A percentile compares a stretch with the other conserved stretches of the same genome.
Evolutionary conservation across 768 basidiomycete species (phyloP).

Genomic region (Pleurotus pulmonarius): DNA sequence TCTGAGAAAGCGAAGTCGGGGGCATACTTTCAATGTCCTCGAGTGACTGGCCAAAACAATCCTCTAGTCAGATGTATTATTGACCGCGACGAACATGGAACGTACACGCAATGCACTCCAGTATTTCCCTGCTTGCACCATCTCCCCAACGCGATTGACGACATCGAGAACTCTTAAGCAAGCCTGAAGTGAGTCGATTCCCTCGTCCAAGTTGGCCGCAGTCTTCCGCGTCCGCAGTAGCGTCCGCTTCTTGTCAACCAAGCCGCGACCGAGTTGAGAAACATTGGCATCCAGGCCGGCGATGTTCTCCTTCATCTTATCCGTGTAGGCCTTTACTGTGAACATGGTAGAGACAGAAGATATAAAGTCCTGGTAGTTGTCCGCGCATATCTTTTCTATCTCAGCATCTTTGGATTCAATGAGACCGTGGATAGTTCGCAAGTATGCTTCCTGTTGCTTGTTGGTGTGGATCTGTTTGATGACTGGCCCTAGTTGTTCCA

Average conservation of each 20-base stretch:
- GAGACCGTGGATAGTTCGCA: slow-evolving; percentile 81
- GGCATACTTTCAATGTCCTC: slow-evolving; percentile 94
- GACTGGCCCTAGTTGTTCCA: slow-evolving; percentile 92
- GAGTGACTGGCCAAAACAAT: slow-evolving; percentile 59
- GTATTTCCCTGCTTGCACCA: slow-evolving; percentile 91
- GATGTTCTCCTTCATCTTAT: slow-evolving; percentile 89
- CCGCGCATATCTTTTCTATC: slow-evolving; percentile 93
- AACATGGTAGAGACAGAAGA: slow-evolving; percentile 95
- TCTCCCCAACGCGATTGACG: slow-evolving; percentile 86
- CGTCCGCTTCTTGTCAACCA: slow-evolving; percentile 92
- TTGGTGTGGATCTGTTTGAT: slow-evolving; percentile 91
- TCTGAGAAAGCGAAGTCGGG: slow-evolving; percentile 83
- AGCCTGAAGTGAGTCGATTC: slow-evolving; percentile 92
- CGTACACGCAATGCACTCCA: slow-evolving; percentile 95
- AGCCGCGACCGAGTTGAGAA: slow-evolving; percentile 77
- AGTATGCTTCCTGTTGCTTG: slow-evolving; percentile 84
- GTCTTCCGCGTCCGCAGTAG: slow-evolving; percentile 90
- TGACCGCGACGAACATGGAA: slow-evolving; percentile 29
- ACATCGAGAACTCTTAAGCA: slow-evolving; percentile 91
- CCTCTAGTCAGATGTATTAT: slow-evolving; percentile 8
- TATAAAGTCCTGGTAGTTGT: slow-evolving; percentile 98
- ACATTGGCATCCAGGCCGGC: slow-evolving; percentile 85
- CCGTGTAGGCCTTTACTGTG: slow-evolving; percentile 94
- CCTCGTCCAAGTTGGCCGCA: slow-evolving; percentile 91
- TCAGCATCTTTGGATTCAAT: slow-evolving; percentile 93